Base-by-base conservation (phyloP, 148 eudicot species). In the Fagopyrum tataricum region DNA sequence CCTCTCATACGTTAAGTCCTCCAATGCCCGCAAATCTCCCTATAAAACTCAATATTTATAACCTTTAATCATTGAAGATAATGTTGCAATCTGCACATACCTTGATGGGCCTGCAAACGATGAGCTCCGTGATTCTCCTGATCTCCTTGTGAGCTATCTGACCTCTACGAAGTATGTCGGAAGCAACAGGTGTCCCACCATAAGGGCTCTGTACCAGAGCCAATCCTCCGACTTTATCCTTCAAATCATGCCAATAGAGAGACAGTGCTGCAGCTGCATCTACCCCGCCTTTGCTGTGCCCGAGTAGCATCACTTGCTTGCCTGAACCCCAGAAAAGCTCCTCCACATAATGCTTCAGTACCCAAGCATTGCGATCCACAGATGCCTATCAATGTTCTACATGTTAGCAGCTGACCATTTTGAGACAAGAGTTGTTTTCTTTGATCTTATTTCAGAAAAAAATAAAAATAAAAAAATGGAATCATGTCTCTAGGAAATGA, bases 241-340 rank as follows among this genome's bases (percentile, higher is more conserved):
- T 80, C 73, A 93, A 81, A 26, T 90, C 88, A 56, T 70, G 67
- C 89, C 88, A 90, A 75, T 90, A 93, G 31, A 82, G 68, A 13
- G 98, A 91, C 74, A 91, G 84, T 67, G 98, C 97, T 59, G 98
- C 98, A 55, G 97, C 98, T 74, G 95, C 97, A 86, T 93, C 98
- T 21, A 93, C 92, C 39, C 98, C 97, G 23, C 98, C 98, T 67
- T 93, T 93, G 85, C 98, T 93, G 76, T 93, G 98, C 44, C 98
- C 98, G 44, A 93, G 93, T 75, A 93, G 89, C 95, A 93, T 93
- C 70, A 93, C 92, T 40, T 79, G 92, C 81, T 91, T 93, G 15
- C 95, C 95, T 40, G 95, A 89, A 4, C 98, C 98, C 98, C 98
- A 89, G 75, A 84, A 91, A 21, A 91, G 87, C 84, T 93, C 98